Percentiles rank a stretch among this genome's conserved stretches.
These are phyloP conservation scores for Talaromyces marneffei DNA, from an alignment of 2,329 filamentous ascomycete species.

Conservation along the genomic window DNA sequence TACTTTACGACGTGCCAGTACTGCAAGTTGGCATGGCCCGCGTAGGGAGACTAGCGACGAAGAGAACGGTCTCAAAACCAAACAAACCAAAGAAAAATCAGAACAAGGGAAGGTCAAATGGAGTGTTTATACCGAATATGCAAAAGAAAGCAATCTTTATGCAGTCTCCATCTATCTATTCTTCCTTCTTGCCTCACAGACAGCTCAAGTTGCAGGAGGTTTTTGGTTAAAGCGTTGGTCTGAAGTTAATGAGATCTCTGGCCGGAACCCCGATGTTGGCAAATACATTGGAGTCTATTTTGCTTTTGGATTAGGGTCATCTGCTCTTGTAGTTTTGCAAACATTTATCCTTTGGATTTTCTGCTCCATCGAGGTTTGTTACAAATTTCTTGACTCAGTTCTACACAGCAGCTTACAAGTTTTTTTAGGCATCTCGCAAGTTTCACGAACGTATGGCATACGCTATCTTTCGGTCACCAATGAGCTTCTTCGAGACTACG, in stretches of 20 bases:
- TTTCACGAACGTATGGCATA: conserved; percentile 96
- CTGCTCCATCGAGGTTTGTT: conserved; percentile 86
- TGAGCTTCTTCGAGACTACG: conserved; percentile 98
- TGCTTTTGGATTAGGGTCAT: conserved; percentile 82
- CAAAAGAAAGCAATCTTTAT: conserved; percentile 82
- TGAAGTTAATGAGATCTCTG: conserved; percentile 64
- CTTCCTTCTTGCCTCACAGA: conserved; percentile 73
- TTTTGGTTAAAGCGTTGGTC: conserved; percentile 95
- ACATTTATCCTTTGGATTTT: conserved; percentile 98
- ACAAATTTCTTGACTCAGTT: neutral
- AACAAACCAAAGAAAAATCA: conserved; percentile 77
- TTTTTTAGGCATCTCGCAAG: conserved; percentile 75
- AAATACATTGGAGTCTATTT: conserved; percentile 96
- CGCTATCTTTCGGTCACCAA: conserved; percentile 93
- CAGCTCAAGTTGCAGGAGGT: conserved; percentile 73
- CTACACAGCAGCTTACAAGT: conserved; percentile 13
- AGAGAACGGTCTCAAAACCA: conserved; percentile 65
- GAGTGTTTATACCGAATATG: conserved; percentile 90
- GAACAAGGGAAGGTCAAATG: conserved; percentile 99
- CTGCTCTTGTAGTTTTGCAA: conserved; percentile 79
- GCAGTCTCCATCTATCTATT: conserved; percentile 77
- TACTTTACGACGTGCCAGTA: conserved; percentile 83
- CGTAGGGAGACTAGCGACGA: conserved; percentile 81
- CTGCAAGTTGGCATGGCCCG: conserved; percentile 81
- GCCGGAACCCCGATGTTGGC: conserved; percentile 68